Evolutionary conservation across 108 stramenopile genomes (phyloP), one percentile per base, ranked within the genome.

Genomic region (Cyclotella cryptica): DNA sequence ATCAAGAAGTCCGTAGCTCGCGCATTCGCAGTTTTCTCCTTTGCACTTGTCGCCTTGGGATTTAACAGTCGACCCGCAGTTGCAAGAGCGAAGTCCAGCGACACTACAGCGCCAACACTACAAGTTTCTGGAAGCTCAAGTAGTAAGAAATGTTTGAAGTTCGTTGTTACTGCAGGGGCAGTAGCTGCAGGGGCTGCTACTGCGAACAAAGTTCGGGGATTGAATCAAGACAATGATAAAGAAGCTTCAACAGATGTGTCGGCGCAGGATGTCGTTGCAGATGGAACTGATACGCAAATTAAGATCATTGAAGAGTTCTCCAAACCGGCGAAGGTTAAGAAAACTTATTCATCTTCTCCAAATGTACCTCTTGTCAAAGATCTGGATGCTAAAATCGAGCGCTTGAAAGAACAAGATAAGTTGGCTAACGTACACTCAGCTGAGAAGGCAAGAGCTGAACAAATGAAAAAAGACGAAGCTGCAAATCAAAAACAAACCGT

Each of bases 361-460:
- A 26, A 42, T 57, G 39, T 9, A 13, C 54, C 55, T 26, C 57
- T 75, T 15, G 45, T 75, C 17, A 75, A 67, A 47, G 66, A 75
- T 57, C 40, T 75, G 22, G 75, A 75, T 66, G 39, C 75, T 15
- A 75, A 75, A 55, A 75, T 75, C 46, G 75, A 75, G 1, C 35
- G 64, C 0, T 29, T 75, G 27, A 45, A 49, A 29, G 75, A 54
- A 22, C 65, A 66, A 35, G 75, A 75, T 30, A 57, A 52, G 42
- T 19, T 66, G 42, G 75, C 57, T 28, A 3, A 12, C 0, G 8
- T 43, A 22, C 60, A 39, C 29, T 44, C 58, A 15, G 65, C 35
- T 26, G 75, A 54, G 30, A 53, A 67, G 27, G 54, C 1, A 14
- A 66, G 35, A 35, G 64, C 64, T 27, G 67, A 68, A 27, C 49